These are phyloP conservation scores for Pichia eremophila DNA, from an alignment of 805 yeast species.

Conservation along the genomic window DNA sequence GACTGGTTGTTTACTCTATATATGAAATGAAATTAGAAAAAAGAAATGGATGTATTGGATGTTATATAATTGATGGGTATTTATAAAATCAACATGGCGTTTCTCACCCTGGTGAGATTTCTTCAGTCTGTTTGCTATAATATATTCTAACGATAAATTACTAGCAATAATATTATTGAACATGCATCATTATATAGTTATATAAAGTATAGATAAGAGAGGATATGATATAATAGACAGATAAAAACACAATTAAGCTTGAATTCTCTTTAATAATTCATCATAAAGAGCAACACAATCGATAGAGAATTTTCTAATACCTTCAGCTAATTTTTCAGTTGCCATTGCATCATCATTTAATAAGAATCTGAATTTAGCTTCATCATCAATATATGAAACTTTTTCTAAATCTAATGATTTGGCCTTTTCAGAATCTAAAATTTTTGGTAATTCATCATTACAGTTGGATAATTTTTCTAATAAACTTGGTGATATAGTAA, in stretches of 20 bases:
- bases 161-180: too few relatives aligned
- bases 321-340: constrained; percentile 93
- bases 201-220: neutral
- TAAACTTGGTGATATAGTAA: constrained; percentile 89
- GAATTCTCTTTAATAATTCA: constrained; percentile 45
- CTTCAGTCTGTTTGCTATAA: too few relatives aligned
- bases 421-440: constrained; percentile 64
- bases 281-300: constrained; percentile 76
- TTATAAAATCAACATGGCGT: too few relatives aligned
- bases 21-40: too few relatives aligned
- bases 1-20: too few relatives aligned
- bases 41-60: too few relatives aligned
- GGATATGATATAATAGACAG: neutral
- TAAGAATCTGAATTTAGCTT: constrained; percentile 79
- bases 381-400: constrained; percentile 77
- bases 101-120: too few relatives aligned
- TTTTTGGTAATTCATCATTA: constrained; percentile 67
- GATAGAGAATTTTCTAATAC: constrained; percentile 94
- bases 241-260: constrained; percentile 7
- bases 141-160: too few relatives aligned
- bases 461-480: constrained; percentile 84
- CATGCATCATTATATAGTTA: too few relatives aligned
- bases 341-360: constrained; percentile 98
- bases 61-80: too few relatives aligned
- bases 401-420: constrained; percentile 47